Evolutionary conservation across 768 basidiomycete species (phyloP), one percentile per base, ranked within the genome.

Genomic region (Leucosporidium yakuticum): DNA sequence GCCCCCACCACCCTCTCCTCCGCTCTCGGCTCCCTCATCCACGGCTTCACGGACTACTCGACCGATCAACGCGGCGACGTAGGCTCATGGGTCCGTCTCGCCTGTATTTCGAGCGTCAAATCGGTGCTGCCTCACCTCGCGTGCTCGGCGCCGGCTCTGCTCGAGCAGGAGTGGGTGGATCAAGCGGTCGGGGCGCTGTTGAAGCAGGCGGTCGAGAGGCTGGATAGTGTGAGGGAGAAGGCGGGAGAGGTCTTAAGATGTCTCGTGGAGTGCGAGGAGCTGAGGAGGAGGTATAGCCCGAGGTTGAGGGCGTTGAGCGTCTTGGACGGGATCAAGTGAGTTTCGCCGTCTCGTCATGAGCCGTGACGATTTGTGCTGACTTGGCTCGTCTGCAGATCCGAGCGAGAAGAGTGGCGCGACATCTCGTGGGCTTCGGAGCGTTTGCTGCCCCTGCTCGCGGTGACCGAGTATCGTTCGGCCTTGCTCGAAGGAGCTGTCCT

Each of bases 61-160:
- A 86, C 85, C 58, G 95, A 99, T 77, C 90, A 96, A 77, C 86
- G 95, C 71, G 95, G 95, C 6, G 96, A 99, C 76, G 88, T 99
- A 48, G 95, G 95, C 51, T 97, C 95, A 3, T 96, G 93, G 92
- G 84, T 93, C 61, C 89, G 95, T 69, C 83, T 89, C 11, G 85
- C 86, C 3, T 89, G 87, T 74, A 83, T 93, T 60, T 82, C 81
- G 56, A 87, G 88, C 15, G 79, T 93, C 64, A 81, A 85, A 23
- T 79, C 81, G 12, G 79, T 86, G 66, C 80, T 84, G 54, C 80
- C 82, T 73, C 80, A 83, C 31, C 74, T 90, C 75, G 80, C 55
- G 81, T 47, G 23, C 34, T n/a, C 62, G n/a, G 84, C 31, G 74
- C 65, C 62, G 74, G 70, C n/a, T 44, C 47, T n/a, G 23, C 25